Evolutionary conservation across 2,329 filamentous ascomycete genomes (phyloP), one percentile per base, ranked within the genome.

Genomic region (Chalara sp.): DNA sequence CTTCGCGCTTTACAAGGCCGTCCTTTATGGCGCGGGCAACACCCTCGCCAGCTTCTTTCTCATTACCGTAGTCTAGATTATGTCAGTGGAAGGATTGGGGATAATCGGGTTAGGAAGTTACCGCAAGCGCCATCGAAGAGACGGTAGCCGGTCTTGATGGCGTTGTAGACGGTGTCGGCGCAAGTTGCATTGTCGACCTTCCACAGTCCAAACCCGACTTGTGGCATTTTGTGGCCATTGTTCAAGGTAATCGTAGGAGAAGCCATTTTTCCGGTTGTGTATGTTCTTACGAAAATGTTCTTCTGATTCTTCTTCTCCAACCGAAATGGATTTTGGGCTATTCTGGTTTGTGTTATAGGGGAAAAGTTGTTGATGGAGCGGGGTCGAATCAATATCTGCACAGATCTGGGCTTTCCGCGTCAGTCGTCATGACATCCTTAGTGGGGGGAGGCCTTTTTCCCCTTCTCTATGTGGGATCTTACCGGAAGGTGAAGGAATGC

Each of bases 11-110:
- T 61, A 91, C 87, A 52, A 92, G 69, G 42, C 87, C 86, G 7
- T 93, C 88, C 65, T 85, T 79, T 71, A 93, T 89, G 63, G 88
- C 88, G 60, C 86, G 85, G 53, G 83, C 80, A 44, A 92, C 78
- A 62, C 88, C 88, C 67, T 90, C 72, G 53, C 87, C 88, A 57
- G 79, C 82, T 69, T 90, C 86, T 60, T 81, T 80, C 70, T 92
- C 88, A 68, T 92, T 92, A 62, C 86, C 86, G 70, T 93, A 92
- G 70, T 91, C 87, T 87, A 62, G 12, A 31, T 51, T 46, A 45
- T 40, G 11, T 2, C n/a, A 11, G 32, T 48, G 44, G 31, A 28
- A 10, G 48, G 28, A 11, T 32, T 13, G 13, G 32, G 28, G 35
- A 32, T 13, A 46, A 10, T 30, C 32, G 39, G 32, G 32, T 48